Evolutionary conservation across 257 asterid genomes (phyloP).

Genomic region (Mentha longifolia): DNA sequence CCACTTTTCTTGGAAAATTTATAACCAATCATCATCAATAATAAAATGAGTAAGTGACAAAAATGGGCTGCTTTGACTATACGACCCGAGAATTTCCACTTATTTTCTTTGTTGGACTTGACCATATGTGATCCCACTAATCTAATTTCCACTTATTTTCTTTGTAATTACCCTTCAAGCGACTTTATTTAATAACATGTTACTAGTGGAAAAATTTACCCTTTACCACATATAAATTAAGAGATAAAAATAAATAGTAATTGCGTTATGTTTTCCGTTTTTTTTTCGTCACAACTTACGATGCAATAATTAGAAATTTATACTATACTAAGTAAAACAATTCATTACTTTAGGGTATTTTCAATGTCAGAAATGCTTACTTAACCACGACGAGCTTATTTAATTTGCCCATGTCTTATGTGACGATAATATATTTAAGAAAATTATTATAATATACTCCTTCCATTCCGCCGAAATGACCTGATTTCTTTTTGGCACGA

Average conservation of each 20-base stretch:
- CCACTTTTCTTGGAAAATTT: slow-evolving; percentile 9
- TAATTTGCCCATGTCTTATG: too few relatives aligned
- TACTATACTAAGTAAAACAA: too few relatives aligned
- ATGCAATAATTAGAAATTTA: too few relatives aligned
- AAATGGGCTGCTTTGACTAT: slow-evolving; percentile 33
- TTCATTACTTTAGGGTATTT: background rate
- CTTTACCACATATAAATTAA: too few relatives aligned
- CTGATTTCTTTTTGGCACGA: too few relatives aligned
- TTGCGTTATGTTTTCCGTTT: too few relatives aligned
- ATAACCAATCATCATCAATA: background rate
- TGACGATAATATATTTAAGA: too few relatives aligned
- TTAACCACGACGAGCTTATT: too few relatives aligned
- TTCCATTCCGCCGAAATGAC: too few relatives aligned
- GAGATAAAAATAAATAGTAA: too few relatives aligned
- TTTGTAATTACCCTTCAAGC: background rate
- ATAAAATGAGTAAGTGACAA: slow-evolving; percentile 9
- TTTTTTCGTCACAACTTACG: too few relatives aligned
- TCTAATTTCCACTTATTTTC: slow-evolving; percentile 7
- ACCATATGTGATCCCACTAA: background rate
- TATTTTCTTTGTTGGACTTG: slow-evolving; percentile 17
- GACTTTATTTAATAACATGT: background rate
- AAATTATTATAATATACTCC: too few relatives aligned
- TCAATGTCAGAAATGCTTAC: background rate
- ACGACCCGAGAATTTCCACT: background rate
- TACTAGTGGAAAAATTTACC: background rate